Percentiles rank a stretch among this genome's conserved stretches.
Conservation (phyloP, 2,329 filamentous ascomycete species). For the Colletotrichum noveboracense region DNA sequence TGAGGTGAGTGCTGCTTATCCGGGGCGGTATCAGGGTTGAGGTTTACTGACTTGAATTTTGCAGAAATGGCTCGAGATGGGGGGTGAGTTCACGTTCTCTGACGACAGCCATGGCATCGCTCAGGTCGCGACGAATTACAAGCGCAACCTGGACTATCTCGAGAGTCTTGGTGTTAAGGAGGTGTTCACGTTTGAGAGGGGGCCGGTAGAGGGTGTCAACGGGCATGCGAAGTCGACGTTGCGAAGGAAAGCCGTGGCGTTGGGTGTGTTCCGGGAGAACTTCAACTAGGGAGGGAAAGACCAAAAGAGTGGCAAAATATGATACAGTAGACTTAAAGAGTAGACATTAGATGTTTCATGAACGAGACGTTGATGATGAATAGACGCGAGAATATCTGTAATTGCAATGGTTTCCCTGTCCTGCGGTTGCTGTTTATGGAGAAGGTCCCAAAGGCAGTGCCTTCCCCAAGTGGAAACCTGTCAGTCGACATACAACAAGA, state of each 20-base stretch:
- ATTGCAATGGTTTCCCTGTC: neutral
- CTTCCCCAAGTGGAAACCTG: neutral
- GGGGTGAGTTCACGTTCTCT: constrained; percentile 86
- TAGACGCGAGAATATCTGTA: neutral
- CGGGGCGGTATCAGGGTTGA: too few species aligned
- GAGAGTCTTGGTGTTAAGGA: constrained; percentile 67
- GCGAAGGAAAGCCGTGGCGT: constrained; percentile 46
- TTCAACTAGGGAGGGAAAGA: constrained; percentile 20
- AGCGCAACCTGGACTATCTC: constrained; percentile 72
- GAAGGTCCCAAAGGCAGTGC: accelerated
- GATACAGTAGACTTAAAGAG: neutral
- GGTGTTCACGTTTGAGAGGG: constrained; percentile 61
- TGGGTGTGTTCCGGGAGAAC: constrained; percentile 43
- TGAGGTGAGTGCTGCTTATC: constrained; percentile 54
- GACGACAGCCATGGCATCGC: constrained; percentile 93
- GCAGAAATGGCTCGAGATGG: constrained; percentile 73
- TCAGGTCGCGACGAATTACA: constrained; percentile 88
- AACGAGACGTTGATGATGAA: neutral
- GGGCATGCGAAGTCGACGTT: constrained; percentile 39
- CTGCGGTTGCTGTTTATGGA: neutral
- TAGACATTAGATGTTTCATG: neutral
- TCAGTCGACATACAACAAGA: neutral
- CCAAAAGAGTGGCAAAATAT: neutral
- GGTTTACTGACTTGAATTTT: neutral
- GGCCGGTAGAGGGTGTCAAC: constrained; percentile 28